Percentiles rank a stretch among this genome's conserved stretches.
Conservation (phyloP, 352 stramenopile species). For the Phytophthora constricta region DNA sequence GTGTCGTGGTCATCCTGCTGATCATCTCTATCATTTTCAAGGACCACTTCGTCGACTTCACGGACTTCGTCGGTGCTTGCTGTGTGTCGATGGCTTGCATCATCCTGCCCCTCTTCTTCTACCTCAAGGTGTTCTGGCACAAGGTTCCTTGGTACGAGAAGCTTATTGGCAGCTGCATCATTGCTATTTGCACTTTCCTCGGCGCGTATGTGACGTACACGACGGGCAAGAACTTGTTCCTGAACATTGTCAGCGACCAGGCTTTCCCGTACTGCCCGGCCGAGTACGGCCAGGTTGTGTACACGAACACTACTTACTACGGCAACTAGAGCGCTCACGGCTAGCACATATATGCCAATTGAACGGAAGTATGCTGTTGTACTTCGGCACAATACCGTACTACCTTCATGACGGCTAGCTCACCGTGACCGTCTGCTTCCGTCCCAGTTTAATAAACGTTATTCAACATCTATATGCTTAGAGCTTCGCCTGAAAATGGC, state of each 20-base stretch:
- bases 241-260: conserved; percentile 38
- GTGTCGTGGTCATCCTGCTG: conserved; percentile 53
- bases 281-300: conserved; percentile 53
- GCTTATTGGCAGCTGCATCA: conserved; percentile 37
- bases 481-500: too few relatives aligned
- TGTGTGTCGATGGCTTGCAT: conserved; percentile 67
- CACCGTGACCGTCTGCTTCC: background rate
- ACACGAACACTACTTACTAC: conserved; percentile 62
- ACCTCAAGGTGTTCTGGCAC: conserved; percentile 72
- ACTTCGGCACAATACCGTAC: conserved; percentile 19
- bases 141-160: conserved; percentile 58
- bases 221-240: conserved; percentile 51
- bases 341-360: conserved; percentile 12
- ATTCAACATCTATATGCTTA: too few relatives aligned
- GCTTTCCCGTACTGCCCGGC: conserved; percentile 68
- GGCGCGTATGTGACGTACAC: conserved; percentile 54
- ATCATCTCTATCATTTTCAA: conserved; percentile 62
- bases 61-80: conserved; percentile 73
- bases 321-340: conserved; percentile 34
- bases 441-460: conserved; percentile 33
- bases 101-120: conserved; percentile 74
- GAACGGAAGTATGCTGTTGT: conserved; percentile 24
- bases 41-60: conserved; percentile 72
- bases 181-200: conserved; percentile 42
- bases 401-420: conserved; percentile 1